Evolutionary conservation across 306 rosid species (phyloP).

Genomic region (Trifolium subterraneum): DNA sequence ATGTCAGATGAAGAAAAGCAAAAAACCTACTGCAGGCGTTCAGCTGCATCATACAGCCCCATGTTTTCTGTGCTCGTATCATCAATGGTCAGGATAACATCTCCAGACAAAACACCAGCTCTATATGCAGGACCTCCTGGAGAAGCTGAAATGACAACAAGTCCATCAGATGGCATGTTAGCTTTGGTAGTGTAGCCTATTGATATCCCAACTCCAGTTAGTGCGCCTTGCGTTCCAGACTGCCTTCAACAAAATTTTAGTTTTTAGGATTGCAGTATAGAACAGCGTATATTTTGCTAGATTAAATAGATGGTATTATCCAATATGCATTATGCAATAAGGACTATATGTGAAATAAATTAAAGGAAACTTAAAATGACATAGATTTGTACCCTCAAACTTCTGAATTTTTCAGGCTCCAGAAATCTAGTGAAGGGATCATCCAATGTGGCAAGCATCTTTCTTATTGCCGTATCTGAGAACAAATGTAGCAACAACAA

Average conservation of each 20-base stretch:
- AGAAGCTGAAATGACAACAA: conserved; percentile 82
- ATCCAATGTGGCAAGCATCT: conserved; percentile 92
- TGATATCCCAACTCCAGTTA: conserved; percentile 95
- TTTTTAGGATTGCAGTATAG: conserved; percentile 43
- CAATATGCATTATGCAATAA: neutral
- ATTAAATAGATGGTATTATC: conserved; percentile 3
- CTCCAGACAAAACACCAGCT: conserved; percentile 89
- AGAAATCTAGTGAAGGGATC: conserved; percentile 95
- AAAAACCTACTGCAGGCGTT: conserved; percentile 86
- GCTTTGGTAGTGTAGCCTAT: conserved; percentile 79
- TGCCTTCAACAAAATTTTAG: conserved; percentile 77
- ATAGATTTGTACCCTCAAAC: conserved; percentile 74
- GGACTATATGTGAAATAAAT: conserved; percentile 29
- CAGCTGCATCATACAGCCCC: conserved; percentile 97
- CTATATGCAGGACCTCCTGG: conserved; percentile 92
- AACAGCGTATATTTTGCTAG: conserved; percentile 32
- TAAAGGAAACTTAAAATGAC: conserved; percentile 39
- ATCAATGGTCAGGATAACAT: conserved; percentile 80
- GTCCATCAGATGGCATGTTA: conserved; percentile 71
- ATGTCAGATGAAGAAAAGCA: conserved; percentile 51
- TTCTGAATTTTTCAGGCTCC: conserved; percentile 90
- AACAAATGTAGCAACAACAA: conserved; percentile 39
- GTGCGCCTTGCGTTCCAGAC: conserved; percentile 96
- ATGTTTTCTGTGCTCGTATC: conserved; percentile 77
- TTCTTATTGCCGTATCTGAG: conserved; percentile 85